These are phyloP conservation scores for Claviceps capensis DNA, from an alignment of 2,329 filamentous ascomycete genomes.

Conservation along the genomic window DNA sequence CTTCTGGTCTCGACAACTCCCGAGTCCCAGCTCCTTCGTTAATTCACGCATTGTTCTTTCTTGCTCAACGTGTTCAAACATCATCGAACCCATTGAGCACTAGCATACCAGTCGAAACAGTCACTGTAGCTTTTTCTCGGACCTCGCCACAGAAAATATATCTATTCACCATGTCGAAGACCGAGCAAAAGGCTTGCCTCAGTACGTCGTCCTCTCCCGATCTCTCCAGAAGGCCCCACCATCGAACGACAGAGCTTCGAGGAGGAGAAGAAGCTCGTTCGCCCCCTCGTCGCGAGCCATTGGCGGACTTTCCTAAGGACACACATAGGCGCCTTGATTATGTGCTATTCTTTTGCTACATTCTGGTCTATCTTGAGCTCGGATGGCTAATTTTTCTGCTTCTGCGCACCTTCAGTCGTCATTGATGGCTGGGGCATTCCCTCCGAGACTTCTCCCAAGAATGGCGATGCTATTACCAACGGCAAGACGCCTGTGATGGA, in stretches of 20 bases:
- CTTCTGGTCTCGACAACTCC: background rate
- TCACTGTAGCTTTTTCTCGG: background rate
- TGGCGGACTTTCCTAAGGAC: background rate
- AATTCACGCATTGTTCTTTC: constrained; percentile 4
- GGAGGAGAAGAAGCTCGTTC: constrained; percentile 4
- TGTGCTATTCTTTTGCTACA: constrained; percentile 34
- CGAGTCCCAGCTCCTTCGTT: background rate
- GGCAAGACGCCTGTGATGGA: constrained; percentile 95
- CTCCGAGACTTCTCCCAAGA: constrained; percentile 61
- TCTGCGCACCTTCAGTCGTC: constrained; percentile 54
- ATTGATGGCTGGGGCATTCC: constrained; percentile 98
- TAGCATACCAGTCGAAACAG: background rate
- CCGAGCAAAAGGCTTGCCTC: constrained; percentile 47
- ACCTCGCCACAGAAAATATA: background rate
- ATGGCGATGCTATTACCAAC: constrained; percentile 90
- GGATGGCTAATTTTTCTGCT: constrained; percentile 46
- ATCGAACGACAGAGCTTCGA: background rate
- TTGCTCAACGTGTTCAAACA: background rate
- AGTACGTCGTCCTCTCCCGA: constrained; percentile 35
- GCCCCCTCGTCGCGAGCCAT: constrained; percentile 10
- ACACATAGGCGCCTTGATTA: constrained; percentile 16
- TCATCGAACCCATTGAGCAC: constrained; percentile 1
- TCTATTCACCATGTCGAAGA: constrained; percentile 32
- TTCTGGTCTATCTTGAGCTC: constrained; percentile 42
- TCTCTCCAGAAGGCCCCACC: constrained; percentile 14